A percentile compares a stretch with the other conserved stretches of the same genome.
Evolutionary conservation across 306 rosid species (phyloP).

Genomic region (Glycine latifolia): DNA sequence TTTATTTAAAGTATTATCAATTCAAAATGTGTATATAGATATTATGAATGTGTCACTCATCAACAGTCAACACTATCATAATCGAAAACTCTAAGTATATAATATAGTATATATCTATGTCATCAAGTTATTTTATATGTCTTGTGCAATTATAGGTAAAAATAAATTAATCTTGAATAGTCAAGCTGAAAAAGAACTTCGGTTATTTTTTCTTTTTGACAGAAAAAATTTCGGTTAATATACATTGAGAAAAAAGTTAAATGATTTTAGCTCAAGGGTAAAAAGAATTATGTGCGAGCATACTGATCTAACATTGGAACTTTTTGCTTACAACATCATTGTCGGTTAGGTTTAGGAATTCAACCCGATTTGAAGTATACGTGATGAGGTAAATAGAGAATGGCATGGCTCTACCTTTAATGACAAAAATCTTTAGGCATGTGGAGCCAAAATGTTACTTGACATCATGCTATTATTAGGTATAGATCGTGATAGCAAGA

Average conservation of each 20-base stretch:
- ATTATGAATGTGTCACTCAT: too few relatives aligned
- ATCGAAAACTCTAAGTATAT: neutral
- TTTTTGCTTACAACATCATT: neutral
- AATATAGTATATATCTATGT: neutral
- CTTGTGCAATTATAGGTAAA: neutral
- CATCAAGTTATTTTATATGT: neutral
- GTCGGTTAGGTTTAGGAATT: constrained; percentile 13
- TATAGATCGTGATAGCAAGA: too few relatives aligned
- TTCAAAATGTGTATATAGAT: neutral
- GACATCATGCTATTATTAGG: too few relatives aligned
- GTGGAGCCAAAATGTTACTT: too few relatives aligned
- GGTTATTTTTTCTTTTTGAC: neutral
- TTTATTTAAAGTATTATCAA: too few relatives aligned
- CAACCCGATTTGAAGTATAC: neutral
- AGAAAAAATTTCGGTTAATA: neutral
- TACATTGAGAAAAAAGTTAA: neutral
- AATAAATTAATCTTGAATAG: neutral
- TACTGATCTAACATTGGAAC: neutral
- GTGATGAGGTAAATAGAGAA: constrained; percentile 14
- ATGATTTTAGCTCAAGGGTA: neutral
- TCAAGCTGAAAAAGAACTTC: neutral
- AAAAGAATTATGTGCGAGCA: neutral
- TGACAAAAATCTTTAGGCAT: too few relatives aligned
- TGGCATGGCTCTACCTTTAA: neutral
- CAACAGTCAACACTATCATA: neutral